These are phyloP conservation scores for Phylloporus sp. DNA, from an alignment of 768 basidiomycete genomes.

Conservation along the genomic window DNA sequence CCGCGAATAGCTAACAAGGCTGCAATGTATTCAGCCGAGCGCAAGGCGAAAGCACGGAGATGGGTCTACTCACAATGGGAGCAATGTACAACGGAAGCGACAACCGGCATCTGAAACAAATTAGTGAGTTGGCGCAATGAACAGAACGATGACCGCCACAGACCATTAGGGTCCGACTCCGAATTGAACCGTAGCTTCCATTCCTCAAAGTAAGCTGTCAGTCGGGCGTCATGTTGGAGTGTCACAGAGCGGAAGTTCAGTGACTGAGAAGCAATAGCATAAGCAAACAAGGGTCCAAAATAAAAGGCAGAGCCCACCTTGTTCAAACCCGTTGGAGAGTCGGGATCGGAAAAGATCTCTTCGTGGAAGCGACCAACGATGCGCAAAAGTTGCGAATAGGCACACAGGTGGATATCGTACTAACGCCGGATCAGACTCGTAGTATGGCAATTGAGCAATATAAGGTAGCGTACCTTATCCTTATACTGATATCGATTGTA, in stretches of 20 bases:
- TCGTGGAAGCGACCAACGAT: slow-evolving; percentile 75
- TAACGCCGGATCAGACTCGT: slow-evolving; percentile 23
- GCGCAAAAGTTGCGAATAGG: slow-evolving; percentile 63
- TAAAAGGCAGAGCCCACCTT: slow-evolving; percentile 40
- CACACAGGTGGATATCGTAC: slow-evolving; percentile 77
- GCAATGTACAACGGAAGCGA: slow-evolving; percentile 57
- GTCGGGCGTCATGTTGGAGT: slow-evolving; percentile 51
- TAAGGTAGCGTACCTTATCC: slow-evolving; percentile 39
- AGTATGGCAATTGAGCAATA: not conserved
- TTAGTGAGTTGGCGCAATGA: not conserved
- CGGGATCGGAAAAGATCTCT: slow-evolving; percentile 69
- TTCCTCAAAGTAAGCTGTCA: slow-evolving; percentile 61
- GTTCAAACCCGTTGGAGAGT: slow-evolving; percentile 64
- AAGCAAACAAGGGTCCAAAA: not conserved
- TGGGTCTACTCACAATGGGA: slow-evolving; percentile 63
- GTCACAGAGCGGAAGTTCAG: slow-evolving; percentile 69
- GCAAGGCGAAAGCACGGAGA: not conserved
- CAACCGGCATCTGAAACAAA: slow-evolving; percentile 48
- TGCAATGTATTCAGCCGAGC: slow-evolving; percentile 26
- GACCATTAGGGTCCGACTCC: slow-evolving; percentile 59
- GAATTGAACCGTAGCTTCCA: slow-evolving; percentile 58
- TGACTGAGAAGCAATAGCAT: slow-evolving; percentile 35
- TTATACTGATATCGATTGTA: slow-evolving; percentile 67
- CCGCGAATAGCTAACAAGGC: slow-evolving; percentile 71
- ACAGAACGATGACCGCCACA: not conserved